Evolutionary conservation across 2,329 filamentous ascomycete genomes (phyloP), one percentile per base, ranked within the genome.

Genomic region (Pezizomycotina sp.): DNA sequence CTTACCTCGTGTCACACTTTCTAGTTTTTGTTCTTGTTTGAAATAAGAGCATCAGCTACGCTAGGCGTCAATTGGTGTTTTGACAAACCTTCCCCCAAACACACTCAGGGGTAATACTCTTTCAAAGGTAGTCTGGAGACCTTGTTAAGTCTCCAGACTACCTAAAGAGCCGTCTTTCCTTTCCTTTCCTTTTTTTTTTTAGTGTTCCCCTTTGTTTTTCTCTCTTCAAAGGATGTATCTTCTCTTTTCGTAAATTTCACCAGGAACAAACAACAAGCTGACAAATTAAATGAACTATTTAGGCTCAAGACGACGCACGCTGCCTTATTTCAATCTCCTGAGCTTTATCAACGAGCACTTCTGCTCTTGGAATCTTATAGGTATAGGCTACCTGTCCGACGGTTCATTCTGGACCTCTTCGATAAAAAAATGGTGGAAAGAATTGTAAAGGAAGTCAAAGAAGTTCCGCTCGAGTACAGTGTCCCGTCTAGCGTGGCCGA

Each of bases 381-480:
- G 54, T 95, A 89, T 58, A 71, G 83, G 14, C 66, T 98, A 2
- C 77, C 76, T 1, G 78, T 91, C 18, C 77, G 86, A 44, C 75
- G 86, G 28, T 84, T 92, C 59, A 78, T 92, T 22, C 74, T 95
- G 42, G 89, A 95, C 54, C 61, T 98, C 14, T 98, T 98, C 52
- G 86, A 95, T 52, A 89, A 86, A 58, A 75, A 71, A 41, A 80
- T 95, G 27, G 66, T 95, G 58, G 67, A 83, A 46, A 71, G 72
- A 47, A 79, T 93, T 42, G 78, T 98, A 26, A 45, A 37, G 21
- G 19, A 3, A 24, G 8, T n/a, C 22, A 8, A 8, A 8, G 8
- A 8, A 8, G 8, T 24, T n/a, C 22, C 8, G n/a, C 22, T 24
- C 22, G 22, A 24, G n/a, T 8, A n/a, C 22, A n/a, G 22, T n/a